A percentile compares a stretch with the other conserved stretches of the same genome.
phyloP scores from a whole-genome alignment of 1,284 basidiomycete species.

The Schizophyllum commune region DNA sequence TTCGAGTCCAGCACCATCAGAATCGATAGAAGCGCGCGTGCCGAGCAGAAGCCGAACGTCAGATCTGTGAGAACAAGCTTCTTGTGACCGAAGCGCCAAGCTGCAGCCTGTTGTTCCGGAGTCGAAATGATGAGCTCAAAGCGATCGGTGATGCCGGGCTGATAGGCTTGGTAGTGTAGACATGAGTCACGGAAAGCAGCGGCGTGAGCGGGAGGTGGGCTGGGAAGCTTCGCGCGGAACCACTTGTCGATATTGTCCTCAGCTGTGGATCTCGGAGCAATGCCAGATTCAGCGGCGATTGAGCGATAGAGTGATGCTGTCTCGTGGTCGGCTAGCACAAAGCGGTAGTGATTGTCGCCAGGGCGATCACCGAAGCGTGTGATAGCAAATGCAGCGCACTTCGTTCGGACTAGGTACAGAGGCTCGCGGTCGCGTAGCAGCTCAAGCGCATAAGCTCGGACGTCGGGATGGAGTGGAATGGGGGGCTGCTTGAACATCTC shows the following conservation, averaged over 20 bases:
- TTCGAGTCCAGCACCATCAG: conserved; percentile 16
- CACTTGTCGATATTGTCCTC: conserved; percentile 18
- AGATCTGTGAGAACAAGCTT: conserved; percentile 18
- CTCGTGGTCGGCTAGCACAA: conserved; percentile 7
- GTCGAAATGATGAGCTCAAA: conserved; percentile 16
- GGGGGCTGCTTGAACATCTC: neutral
- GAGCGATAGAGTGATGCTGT: conserved; percentile 17
- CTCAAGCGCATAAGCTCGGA: neutral
- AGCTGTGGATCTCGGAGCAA: conserved; percentile 12
- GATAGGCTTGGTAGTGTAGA: conserved; percentile 13
- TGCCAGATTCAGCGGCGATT: conserved; percentile 12
- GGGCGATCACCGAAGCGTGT: no score
- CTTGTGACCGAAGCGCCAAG: conserved; percentile 19
- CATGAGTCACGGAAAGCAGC: conserved; percentile 5
- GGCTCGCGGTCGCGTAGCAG: neutral
- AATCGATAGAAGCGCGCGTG: conserved; percentile 14
- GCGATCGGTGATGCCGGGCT: conserved; percentile 8
- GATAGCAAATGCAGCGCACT: no score
- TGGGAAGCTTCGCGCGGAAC: conserved; percentile 16
- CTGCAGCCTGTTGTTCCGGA: conserved; percentile 9
- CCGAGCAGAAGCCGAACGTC: conserved; percentile 19
- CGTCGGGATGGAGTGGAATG: neutral
- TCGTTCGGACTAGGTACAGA: neutral
- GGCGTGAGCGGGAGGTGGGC: conserved; percentile 3
- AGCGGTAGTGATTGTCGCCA: neutral